Conservation (phyloP, 176 grass and related monocot genomes). For the Eremochloa ophiuroides region DNA sequence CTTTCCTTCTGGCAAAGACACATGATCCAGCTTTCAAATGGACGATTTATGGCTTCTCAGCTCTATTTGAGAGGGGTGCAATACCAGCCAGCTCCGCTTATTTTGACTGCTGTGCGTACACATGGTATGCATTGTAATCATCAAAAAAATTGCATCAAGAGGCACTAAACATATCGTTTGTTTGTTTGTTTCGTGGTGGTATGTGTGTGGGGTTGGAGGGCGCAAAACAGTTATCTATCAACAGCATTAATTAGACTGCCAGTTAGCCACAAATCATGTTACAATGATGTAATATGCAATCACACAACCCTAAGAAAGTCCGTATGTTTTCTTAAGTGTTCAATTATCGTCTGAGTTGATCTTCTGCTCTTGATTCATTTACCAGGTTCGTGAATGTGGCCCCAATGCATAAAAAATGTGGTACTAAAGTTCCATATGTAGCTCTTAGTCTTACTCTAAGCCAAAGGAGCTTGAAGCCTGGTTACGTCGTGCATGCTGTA, state of each 20-base stretch:
- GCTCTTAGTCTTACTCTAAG: not conserved
- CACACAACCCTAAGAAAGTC: not conserved
- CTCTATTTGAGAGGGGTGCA: constrained; percentile 12
- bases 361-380: not conserved
- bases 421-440: constrained; percentile 2
- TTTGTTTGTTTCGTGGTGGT: not conserved
- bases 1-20: not conserved
- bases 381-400: not conserved
- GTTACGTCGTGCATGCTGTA: not conserved
- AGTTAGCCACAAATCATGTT: not conserved
- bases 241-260: not conserved
- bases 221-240: not conserved
- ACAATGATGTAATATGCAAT: not conserved
- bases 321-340: not conserved
- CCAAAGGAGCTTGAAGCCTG: not conserved
- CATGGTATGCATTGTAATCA: not conserved
- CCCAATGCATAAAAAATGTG: not conserved
- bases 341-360: not conserved
- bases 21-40: constrained; percentile 18
- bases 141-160: not conserved
- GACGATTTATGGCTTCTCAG: constrained; percentile 30
- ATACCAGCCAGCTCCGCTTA: not conserved
- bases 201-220: not conserved
- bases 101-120: constrained; percentile 12
- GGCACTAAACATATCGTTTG: not conserved